Conservation (phyloP, 768 basidiomycete genomes). For the Trametes elegans region DNA sequence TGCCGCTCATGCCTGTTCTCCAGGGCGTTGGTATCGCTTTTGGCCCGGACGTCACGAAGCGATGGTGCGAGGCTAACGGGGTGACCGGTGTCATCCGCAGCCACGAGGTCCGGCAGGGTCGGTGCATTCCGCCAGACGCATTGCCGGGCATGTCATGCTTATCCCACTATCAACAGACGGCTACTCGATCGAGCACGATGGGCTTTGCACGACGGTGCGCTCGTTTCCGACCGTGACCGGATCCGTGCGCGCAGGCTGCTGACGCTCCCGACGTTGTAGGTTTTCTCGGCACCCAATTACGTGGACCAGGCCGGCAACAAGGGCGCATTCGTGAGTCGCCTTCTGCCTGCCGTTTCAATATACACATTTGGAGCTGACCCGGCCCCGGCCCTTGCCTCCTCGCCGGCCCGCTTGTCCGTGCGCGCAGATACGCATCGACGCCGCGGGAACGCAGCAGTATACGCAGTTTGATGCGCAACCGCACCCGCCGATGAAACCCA, state of each 20-base stretch:
- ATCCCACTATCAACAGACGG: constrained; percentile 52
- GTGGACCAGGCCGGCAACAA: constrained; percentile 91
- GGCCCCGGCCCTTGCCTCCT: neutral
- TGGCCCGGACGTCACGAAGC: constrained; percentile 89
- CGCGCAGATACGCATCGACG: constrained; percentile 76
- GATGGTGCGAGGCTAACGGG: constrained; percentile 86
- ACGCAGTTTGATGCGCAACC: constrained; percentile 81
- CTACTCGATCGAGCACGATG: constrained; percentile 93
- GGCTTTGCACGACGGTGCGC: constrained; percentile 86
- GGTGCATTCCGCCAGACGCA: constrained; percentile 26
- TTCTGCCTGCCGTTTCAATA: neutral
- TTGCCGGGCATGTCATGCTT: constrained; percentile 3
- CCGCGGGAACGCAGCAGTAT: constrained; percentile 69
- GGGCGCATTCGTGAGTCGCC: constrained; percentile 75
- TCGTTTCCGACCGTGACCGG: neutral
- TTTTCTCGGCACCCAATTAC: constrained; percentile 95
- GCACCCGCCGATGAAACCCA: constrained; percentile 89
- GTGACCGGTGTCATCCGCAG: constrained; percentile 90
- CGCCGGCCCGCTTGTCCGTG: neutral
- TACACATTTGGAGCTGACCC: neutral
- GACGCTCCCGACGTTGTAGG: constrained; percentile 40
- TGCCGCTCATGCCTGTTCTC: neutral
- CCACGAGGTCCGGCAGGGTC: constrained; percentile 94
- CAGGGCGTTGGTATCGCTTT: constrained; percentile 95
- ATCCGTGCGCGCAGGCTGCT: constrained; percentile 10